phyloP scores from a whole-genome alignment of 129 eudicot genomes.

The Kitagawia praeruptora region DNA sequence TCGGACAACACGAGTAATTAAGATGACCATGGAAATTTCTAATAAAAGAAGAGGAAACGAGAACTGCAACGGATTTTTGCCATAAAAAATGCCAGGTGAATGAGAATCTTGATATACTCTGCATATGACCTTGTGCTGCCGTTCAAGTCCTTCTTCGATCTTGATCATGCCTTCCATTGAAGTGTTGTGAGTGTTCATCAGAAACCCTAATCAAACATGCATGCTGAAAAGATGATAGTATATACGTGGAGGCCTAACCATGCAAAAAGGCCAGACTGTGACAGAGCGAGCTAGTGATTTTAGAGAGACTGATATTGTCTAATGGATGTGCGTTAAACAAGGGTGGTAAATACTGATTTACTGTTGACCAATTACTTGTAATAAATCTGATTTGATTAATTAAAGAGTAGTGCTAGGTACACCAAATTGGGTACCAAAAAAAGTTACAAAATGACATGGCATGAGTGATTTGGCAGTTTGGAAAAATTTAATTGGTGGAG shows the following conservation, averaged over 20 bases:
- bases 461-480: no score
- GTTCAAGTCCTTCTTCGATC: background rate
- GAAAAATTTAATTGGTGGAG: no score
- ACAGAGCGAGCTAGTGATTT: background rate
- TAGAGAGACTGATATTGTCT: background rate
- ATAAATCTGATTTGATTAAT: background rate
- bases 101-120: constrained; percentile 15
- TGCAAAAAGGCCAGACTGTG: background rate
- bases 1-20: constrained; percentile 39
- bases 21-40: constrained; percentile 35
- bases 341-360: background rate
- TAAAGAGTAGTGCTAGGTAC: no score
- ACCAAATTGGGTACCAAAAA: no score
- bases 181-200: background rate
- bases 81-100: constrained; percentile 47
- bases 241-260: background rate
- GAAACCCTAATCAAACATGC: background rate
- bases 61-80: constrained; percentile 37
- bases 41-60: constrained; percentile 54
- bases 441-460: no score
- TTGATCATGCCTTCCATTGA: background rate
- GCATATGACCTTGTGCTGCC: constrained; percentile 24
- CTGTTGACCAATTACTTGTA: constrained; percentile 9
- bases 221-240: background rate
- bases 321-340: constrained; percentile 10